Conservation (phyloP, 176 grass and related monocot genomes). For the Dactylis glomerata region DNA sequence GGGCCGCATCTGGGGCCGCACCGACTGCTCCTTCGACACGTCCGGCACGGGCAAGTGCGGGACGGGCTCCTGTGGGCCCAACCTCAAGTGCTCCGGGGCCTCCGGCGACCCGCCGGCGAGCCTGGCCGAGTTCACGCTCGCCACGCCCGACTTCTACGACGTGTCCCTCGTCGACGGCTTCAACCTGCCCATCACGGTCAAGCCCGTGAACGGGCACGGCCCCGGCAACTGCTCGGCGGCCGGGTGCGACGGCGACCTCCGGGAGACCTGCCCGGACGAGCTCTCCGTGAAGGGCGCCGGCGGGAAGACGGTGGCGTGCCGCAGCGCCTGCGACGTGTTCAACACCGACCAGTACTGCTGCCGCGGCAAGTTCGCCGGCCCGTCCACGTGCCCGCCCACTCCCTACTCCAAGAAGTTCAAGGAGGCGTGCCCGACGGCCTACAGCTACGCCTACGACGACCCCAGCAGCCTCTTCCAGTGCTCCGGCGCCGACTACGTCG, state of each 20-base stretch:
- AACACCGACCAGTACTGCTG: constrained; percentile 75
- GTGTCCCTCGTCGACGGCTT: constrained; percentile 29
- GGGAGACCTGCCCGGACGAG: constrained; percentile 43
- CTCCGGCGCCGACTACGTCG: constrained; percentile 38
- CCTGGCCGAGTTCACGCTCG: constrained; percentile 69
- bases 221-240: constrained; percentile 47
- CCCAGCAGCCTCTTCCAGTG: constrained; percentile 50
- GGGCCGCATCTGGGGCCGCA: constrained; percentile 72
- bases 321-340: constrained; percentile 79
- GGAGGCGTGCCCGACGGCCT: constrained; percentile 49
- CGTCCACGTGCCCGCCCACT: constrained; percentile 50
- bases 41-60: constrained; percentile 53
- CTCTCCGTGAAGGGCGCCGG: constrained; percentile 38
- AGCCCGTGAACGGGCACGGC: constrained; percentile 21
- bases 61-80: constrained; percentile 49
- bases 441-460: constrained; percentile 80
- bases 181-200: constrained; percentile 43
- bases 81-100: constrained; percentile 36
- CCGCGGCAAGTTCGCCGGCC: constrained; percentile 39
- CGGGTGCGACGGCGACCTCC: constrained; percentile 55
- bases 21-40: constrained; percentile 52
- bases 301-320: constrained; percentile 50
- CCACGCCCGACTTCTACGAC: constrained; percentile 23
- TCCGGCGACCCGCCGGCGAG: constrained; percentile 50
- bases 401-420: constrained; percentile 65